These are phyloP conservation scores for Annulohypoxylon bovei DNA, from an alignment of 495 filamentous ascomycete species.

Conservation along the genomic window DNA sequence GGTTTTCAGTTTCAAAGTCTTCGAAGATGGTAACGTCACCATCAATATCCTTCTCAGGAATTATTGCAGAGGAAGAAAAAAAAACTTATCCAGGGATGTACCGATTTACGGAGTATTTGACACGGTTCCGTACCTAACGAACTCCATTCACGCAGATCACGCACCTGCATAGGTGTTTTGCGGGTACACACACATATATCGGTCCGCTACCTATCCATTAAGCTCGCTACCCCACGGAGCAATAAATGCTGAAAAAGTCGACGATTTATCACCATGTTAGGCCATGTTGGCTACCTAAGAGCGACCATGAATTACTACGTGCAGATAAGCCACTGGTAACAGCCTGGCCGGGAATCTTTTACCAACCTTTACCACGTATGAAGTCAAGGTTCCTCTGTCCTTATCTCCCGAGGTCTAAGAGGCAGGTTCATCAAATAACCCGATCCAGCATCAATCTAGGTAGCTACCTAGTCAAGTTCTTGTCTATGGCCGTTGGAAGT, in stretches of 20 bases:
- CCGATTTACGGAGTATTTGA: conserved; percentile 31
- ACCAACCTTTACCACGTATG: conserved; percentile 10
- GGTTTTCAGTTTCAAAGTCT: conserved; percentile 20
- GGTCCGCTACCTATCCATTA: conserved; percentile 12
- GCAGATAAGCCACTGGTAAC: conserved; percentile 18
- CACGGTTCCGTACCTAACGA: conserved; percentile 26
- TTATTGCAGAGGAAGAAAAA: neutral
- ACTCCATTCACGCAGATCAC: conserved; percentile 34
- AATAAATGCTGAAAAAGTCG: conserved; percentile 5
- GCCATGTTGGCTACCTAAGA: conserved; percentile 16
- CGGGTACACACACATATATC: conserved; percentile 29
- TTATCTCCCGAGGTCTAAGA: conserved; percentile 23
- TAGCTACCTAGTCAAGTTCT: conserved; percentile 30
- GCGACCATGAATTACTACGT: conserved; percentile 36
- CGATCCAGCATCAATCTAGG: conserved; percentile 14
- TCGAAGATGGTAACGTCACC: conserved; percentile 10
- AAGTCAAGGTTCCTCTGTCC: neutral
- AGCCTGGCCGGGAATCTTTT: conserved; percentile 4
- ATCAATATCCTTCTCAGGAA: conserved; percentile 25
- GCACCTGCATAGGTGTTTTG: conserved; percentile 18
- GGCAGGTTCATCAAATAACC: conserved; percentile 20
- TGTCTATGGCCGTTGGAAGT: conserved; percentile 30
- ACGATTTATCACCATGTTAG: neutral
- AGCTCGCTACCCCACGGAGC: conserved; percentile 27
- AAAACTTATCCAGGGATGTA: neutral